phyloP scores from a whole-genome alignment of 2,329 filamentous ascomycete genomes.

The Cytospora piceae region DNA sequence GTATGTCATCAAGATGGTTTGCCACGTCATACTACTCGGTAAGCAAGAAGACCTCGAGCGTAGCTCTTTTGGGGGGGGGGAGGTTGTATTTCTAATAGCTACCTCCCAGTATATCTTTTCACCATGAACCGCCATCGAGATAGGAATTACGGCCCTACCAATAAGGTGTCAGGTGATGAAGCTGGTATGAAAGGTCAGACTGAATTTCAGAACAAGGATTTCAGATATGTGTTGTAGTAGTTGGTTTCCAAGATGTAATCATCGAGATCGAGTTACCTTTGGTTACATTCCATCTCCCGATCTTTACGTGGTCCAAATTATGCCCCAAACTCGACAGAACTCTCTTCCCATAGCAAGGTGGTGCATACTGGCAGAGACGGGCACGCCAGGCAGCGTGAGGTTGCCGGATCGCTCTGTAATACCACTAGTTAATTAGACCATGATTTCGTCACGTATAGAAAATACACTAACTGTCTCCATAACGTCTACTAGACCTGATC shows the following conservation, averaged over 20 bases:
- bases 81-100: neutral
- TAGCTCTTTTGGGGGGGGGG: neutral
- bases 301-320: too few species aligned
- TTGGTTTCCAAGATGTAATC: neutral
- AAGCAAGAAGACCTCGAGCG: slow-evolving; percentile 20
- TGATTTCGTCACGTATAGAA: too few species aligned
- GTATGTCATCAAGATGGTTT: slow-evolving; percentile 43
- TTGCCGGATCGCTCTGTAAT: too few species aligned
- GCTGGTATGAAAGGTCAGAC: slow-evolving; percentile 47
- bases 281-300: too few species aligned
- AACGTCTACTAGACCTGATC: too few species aligned
- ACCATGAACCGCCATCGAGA: slow-evolving; percentile 41
- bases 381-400: too few species aligned
- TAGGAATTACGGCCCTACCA: slow-evolving; percentile 39
- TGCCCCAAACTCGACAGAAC: too few species aligned
- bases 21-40: slow-evolving; percentile 43
- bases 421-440: too few species aligned
- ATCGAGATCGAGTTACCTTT: neutral
- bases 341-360: too few species aligned
- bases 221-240: slow-evolving; percentile 43
- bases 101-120: slow-evolving; percentile 39
- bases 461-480: too few species aligned
- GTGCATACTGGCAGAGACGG: too few species aligned
- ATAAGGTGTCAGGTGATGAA: slow-evolving; percentile 42
- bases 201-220: slow-evolving; percentile 48